phyloP scores from a whole-genome alignment of 2,329 filamentous ascomycete genomes.

The Capronia americana region DNA sequence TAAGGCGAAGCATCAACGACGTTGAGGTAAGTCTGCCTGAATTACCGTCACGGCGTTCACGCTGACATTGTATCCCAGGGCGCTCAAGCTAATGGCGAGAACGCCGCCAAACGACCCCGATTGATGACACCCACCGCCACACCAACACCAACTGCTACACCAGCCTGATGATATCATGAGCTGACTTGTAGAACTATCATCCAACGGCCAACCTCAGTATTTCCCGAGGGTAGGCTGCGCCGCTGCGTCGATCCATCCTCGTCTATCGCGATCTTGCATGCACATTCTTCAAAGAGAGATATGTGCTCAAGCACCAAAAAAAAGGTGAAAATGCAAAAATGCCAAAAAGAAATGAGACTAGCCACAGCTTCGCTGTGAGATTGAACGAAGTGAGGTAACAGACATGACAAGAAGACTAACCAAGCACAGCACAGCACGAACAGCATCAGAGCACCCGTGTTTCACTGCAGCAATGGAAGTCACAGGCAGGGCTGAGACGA shows the following conservation, averaged over 20 bases:
- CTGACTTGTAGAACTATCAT: conserved; percentile 15
- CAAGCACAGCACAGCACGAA: conserved; percentile 28
- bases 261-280: not conserved
- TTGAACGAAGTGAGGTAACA: conserved; percentile 27
- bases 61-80: conserved; percentile 19
- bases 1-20: conserved; percentile 31
- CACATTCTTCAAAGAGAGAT: conserved; percentile 14
- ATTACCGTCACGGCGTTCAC: not conserved
- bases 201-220: conserved; percentile 7
- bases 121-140: conserved; percentile 30
- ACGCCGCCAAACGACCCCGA: conserved; percentile 30
- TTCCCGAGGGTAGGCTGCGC: not conserved
- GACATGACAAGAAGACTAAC: conserved; percentile 31
- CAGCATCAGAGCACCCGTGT: conserved; percentile 38
- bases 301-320: conserved; percentile 29
- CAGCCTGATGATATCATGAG: conserved; percentile 24
- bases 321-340: conserved; percentile 35
- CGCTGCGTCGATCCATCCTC: not conserved
- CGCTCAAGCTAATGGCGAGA: conserved; percentile 25
- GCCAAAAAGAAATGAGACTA: conserved; percentile 29
- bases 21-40: conserved; percentile 27
- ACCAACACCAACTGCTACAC: conserved; percentile 31
- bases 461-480: conserved; percentile 25
- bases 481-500: conserved; percentile 16
- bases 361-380: conserved; percentile 22